phyloP scores from a whole-genome alignment of 805 yeast species.

The Wickerhamomyces bisporus region DNA sequence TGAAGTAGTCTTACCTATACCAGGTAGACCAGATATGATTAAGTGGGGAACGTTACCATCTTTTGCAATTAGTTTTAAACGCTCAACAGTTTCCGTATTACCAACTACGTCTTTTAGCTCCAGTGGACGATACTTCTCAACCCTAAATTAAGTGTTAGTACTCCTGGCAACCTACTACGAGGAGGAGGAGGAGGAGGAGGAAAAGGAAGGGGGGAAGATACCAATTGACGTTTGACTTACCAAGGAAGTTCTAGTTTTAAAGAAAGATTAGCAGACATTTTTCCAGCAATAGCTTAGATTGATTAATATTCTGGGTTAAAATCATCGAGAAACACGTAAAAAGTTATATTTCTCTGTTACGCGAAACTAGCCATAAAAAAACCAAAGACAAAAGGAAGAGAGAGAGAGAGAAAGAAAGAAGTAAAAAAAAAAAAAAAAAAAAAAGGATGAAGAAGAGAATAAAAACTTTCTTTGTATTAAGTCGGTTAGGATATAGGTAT shows the following conservation, averaged over 20 bases:
- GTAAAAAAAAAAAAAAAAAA: too few relatives aligned
- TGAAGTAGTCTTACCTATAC: conserved; percentile 96
- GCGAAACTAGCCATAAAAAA: too few relatives aligned
- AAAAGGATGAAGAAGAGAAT: too few relatives aligned
- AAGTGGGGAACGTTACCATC: conserved; percentile 98
- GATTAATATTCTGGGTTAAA: neutral
- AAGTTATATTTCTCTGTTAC: too few relatives aligned
- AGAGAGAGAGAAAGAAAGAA: too few relatives aligned
- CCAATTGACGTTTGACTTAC: too few relatives aligned
- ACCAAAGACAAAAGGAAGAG: too few relatives aligned
- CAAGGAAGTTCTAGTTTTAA: conserved; percentile 25
- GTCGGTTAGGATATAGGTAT: too few relatives aligned
- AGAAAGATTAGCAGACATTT: conserved; percentile 10
- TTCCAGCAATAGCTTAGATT: neutral
- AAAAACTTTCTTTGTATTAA: too few relatives aligned
- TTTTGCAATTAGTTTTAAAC: conserved; percentile 75
- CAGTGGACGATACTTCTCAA: conserved; percentile 92
- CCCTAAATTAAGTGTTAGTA: conserved; percentile 39
- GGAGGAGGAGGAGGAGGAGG: neutral
- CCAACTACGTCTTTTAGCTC: conserved; percentile 84
- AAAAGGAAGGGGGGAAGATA: neutral
- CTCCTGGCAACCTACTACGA: too few relatives aligned
- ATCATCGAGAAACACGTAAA: too few relatives aligned
- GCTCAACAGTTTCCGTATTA: conserved; percentile 81
- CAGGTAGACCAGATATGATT: conserved; percentile 94